Percentiles rank a stretch among this genome's conserved stretches.
Conservation (phyloP, 805 yeast species). For the Candida silvatica region DNA sequence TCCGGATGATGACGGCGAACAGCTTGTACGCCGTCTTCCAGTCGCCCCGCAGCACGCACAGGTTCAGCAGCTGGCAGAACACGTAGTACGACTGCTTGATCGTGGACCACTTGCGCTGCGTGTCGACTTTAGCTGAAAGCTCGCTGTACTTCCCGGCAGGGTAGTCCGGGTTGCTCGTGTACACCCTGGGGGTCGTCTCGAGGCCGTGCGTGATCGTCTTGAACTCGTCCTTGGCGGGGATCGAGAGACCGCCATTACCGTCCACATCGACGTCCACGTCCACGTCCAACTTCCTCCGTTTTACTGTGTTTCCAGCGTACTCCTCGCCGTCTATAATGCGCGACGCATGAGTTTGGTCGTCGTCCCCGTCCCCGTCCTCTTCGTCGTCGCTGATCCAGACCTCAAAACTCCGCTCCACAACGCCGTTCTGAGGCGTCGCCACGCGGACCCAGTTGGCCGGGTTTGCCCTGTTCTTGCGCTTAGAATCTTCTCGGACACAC, state of each 20-base stretch:
- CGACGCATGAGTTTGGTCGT: neutral
- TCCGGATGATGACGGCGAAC: constrained; percentile 39
- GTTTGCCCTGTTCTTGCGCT: neutral
- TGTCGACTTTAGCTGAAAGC: neutral
- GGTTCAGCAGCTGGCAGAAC: constrained; percentile 33
- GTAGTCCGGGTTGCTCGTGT: neutral
- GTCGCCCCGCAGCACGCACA: constrained; percentile 35
- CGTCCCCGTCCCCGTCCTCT: neutral
- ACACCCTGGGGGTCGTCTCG: neutral
- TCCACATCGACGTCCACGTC: neutral
- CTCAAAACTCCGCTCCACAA: constrained; percentile 3
- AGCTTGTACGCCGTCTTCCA: constrained; percentile 51
- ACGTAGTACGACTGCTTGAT: neutral
- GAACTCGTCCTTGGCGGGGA: neutral
- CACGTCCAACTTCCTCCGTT: neutral
- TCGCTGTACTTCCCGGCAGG: neutral
- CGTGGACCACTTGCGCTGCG: neutral
- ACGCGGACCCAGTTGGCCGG: constrained; percentile 1
- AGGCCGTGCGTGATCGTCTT: neutral
- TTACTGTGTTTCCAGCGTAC: neutral
- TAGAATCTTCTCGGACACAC: neutral
- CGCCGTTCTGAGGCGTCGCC: neutral
- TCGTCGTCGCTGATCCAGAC: constrained; percentile 3
- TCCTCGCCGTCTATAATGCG: constrained; percentile 1
- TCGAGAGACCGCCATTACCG: no score